Evolutionary conservation across 1,284 basidiomycete species (phyloP), one percentile per base, ranked within the genome.

Genomic region (Sanguinoderma infundibulare): DNA sequence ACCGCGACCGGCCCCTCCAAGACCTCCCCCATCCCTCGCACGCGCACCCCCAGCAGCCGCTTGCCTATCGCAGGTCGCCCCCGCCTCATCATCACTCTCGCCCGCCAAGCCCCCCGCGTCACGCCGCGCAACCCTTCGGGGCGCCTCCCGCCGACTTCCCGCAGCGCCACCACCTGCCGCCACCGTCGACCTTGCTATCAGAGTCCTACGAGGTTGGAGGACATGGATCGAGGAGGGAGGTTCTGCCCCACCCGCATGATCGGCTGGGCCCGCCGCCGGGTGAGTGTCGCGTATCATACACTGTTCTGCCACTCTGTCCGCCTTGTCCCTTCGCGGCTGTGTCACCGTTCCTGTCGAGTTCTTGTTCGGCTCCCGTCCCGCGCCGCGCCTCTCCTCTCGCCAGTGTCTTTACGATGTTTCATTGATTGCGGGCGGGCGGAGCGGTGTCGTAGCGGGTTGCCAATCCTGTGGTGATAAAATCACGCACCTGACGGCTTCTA

Each of bases 41-140:
- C 9, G 24, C 15, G 38, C 63, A 56, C 38, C 39, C 56, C 28
- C 67, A 67, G 47, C 64, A 62, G 17, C 62, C 59, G 2, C 60
- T 53, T 10, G 36, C 54, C 9, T 61, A 65, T 34, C 70, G 68
- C 38, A 65, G 65, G 56, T 67, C 69, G 15, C 68, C 67, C 3
- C 69, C 64, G 15, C 60, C 62, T 10, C 61, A 60, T 35, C 60
- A 66, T 38, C 60, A 62, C 40, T 22, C 59, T 6, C 64, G 68
- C 22, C 70, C 68, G 14, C 59, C 61, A 12, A 69, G 72, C 17
- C 67, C 71, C 20, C 64, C 73, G 39, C 63, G 62, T 60, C 64
- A 61, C 30, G 14, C 53, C 53, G 59, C 52, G 22, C 65, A 20
- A 6, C 7, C 58, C 5, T 65, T 65, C 57, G 38, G 53, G 30